Base-by-base conservation (phyloP, 164 flowering plant genomes). In the Aristolochia californica region DNA sequence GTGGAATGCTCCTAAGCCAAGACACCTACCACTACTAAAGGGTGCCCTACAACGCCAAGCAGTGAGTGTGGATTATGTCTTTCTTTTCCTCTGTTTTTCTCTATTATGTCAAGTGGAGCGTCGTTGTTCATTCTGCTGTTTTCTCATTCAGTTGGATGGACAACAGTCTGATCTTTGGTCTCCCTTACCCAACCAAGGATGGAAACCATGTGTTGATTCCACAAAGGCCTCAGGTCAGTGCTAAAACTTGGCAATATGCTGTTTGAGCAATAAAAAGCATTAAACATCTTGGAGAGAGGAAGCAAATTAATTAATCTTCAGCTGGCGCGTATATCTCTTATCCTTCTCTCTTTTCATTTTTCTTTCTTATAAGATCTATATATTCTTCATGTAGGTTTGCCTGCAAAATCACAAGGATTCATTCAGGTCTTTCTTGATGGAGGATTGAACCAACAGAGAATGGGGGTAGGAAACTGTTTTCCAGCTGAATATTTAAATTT, bases 391-490 rank as follows among this genome's bases (percentile, higher is more conserved):
- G 56, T 71, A 91, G 96, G 74, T 43, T 61, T 80, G 55, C 87
- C 83, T 4, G 72, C 67, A 62, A 77, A 78, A 55, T 76, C 91
- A 43, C 58, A 75, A 66, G 99, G 94, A 56, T 93, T 81, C 63
- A 64, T 93, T 61, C 99, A 93, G 65, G 87, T 93, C 18, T 93
- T 93, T 62, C 91, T 93, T 57, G 99, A 93, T 72, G 99, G 97
- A 75, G 99, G 99, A 17, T 59, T 93, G 74, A 93, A 93, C 75
- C 99, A 93, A 72, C 97, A 93, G 73, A 77, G 99, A 70, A 89
- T 93, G 96, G 99, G 99, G 77, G 96, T 91, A 79, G 40, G 90
- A 74, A 59, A 40, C 56, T 24, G 17, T 48, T 5, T 18, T 50
- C 58, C 45, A 11, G 20, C 23, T 0, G 5, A 54, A 38, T 50